Base-by-base conservation (phyloP, 306 rosid species). In the Castanopsis chinensis region DNA sequence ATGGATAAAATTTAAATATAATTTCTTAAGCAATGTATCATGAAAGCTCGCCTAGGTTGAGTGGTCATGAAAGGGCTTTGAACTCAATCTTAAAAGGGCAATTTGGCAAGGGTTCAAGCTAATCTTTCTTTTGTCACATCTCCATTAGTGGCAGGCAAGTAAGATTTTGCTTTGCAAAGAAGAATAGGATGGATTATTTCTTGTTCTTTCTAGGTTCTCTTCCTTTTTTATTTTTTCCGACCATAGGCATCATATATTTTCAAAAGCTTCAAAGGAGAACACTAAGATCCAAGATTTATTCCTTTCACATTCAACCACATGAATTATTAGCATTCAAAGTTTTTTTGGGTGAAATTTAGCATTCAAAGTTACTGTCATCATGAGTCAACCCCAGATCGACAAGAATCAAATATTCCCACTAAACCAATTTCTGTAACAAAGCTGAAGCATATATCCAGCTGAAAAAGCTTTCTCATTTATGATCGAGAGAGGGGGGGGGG, bases 111-210 rank as follows among this genome's bases (percentile, higher is more conserved):
- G 45, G 32, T 32, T 64, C 43, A 28, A 11, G 65, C 32, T 4
- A 23, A 59, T 59, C 17, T 23, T 59, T 23, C 33, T 59, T 59
- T n/a, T 4, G 21, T 18, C 57, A 10, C 10, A 64, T 53, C 74
- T 35, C 72, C 35, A 57, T 49, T 1, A 15, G 79, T 82, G 79
- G 76, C 41, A 67, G 72, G 43, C 56, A 73, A 64, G n/a, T 55
- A 35, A 33, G 33, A 74, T 28, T 80, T 73, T 41, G 19, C 23
- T 74, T 73, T 13, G 58, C 4, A 43, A 49, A 68, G 27, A 72
- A 69, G 70, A 56, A 59, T 27, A 33, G 14, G 43, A 68, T 6
- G 77, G 53, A 63, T 11, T 33, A 60, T 61, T 30, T 18, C 41
- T 75, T 13, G 53, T 35, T 69, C 72, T 68, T 35, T 49, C 53